phyloP scores from a whole-genome alignment of 176 grass and related monocot genomes.

The Pontederia crassipes region DNA sequence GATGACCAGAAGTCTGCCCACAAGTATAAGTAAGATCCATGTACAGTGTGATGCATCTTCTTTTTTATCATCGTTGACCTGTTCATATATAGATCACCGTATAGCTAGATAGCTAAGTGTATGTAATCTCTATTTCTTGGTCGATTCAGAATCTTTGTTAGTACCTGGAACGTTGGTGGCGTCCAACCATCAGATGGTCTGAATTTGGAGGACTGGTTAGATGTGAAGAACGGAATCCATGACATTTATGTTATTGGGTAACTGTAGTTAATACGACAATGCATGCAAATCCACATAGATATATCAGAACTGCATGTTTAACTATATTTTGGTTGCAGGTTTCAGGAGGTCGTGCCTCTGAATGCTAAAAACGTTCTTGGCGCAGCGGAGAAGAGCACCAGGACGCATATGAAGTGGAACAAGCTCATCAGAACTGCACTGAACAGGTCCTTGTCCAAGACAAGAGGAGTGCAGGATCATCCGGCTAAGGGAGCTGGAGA shows the following conservation, averaged over 20 bases:
- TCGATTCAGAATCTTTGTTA: neutral
- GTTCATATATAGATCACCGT: too few species aligned
- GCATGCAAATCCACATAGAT: too few species aligned
- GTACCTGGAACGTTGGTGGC: neutral
- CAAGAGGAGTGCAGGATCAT: neutral
- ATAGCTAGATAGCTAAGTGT: too few species aligned
- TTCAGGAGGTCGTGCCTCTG: neutral
- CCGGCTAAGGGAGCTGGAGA: neutral
- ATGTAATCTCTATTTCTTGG: neutral
- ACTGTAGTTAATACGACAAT: neutral
- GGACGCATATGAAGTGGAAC: neutral
- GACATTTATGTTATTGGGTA: slow-evolving; percentile 6
- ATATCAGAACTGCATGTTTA: neutral
- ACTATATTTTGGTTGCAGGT: neutral
- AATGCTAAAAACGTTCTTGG: neutral
- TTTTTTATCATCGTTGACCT: neutral
- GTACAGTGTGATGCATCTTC: too few species aligned
- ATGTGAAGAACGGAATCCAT: neutral
- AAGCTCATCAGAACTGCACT: neutral
- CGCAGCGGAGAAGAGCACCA: neutral
- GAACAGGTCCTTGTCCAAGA: neutral
- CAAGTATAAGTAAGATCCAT: too few species aligned
- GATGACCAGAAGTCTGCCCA: too few species aligned
- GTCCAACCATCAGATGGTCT: neutral
- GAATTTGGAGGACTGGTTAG: slow-evolving; percentile 2